Conservation (phyloP, 2,329 filamentous ascomycete genomes). For the Ophiostoma triangulosporum region DNA sequence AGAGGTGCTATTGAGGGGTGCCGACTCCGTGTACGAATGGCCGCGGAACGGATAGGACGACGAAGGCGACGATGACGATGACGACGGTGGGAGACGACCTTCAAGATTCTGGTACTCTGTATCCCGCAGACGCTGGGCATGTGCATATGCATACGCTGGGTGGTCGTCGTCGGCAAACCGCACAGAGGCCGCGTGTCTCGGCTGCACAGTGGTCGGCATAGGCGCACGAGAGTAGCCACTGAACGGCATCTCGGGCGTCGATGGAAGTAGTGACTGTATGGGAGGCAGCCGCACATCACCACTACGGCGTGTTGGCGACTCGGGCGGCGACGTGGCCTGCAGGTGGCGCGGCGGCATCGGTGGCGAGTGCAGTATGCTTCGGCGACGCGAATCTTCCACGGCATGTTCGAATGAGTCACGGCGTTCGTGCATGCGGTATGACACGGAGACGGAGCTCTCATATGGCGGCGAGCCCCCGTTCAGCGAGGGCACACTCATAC, state of each 20-base stretch:
- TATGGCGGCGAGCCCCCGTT: not conserved
- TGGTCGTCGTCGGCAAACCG: not conserved
- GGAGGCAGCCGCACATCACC: not conserved
- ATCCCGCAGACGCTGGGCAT: not conserved
- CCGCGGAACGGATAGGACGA: not conserved
- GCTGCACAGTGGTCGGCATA: not conserved
- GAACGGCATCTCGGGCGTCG: not conserved
- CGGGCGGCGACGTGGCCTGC: not conserved
- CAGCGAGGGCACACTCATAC: not conserved
- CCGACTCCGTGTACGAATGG: not conserved
- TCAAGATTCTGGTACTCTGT: not conserved
- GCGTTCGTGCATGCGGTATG: not conserved
- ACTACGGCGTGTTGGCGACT: not conserved
- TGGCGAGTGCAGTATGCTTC: not conserved
- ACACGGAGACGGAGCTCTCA: not conserved
- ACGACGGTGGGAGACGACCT: not conserved
- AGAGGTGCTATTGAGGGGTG: not conserved
- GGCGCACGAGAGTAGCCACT: not conserved
- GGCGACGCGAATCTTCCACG: not conserved
- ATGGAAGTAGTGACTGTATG: not conserved
- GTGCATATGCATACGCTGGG: not conserved
- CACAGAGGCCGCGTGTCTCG: not conserved
- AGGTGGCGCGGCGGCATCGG: not conserved
- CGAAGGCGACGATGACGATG: not conserved
- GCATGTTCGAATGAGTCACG: not conserved